Evolutionary conservation across 2,329 filamentous ascomycete species (phyloP).

Genomic region (Ascochyta koolunga): DNA sequence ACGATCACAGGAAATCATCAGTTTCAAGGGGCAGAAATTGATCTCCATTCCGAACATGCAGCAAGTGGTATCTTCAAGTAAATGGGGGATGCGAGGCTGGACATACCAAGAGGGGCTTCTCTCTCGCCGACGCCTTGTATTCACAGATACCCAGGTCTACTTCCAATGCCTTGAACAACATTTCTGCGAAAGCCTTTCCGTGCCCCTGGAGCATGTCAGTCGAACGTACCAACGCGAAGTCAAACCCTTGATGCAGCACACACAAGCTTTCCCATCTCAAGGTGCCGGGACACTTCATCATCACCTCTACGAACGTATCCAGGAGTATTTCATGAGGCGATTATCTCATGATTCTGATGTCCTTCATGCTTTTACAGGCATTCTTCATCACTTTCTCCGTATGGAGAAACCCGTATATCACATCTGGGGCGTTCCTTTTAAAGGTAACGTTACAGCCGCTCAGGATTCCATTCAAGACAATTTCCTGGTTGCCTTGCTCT

Average conservation of each 20-base stretch:
- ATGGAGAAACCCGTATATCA: neutral
- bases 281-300: neutral
- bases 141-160: conserved; percentile 39
- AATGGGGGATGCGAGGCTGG: conserved; percentile 48
- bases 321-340: neutral
- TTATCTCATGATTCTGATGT: conserved; percentile 1
- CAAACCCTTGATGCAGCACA: neutral
- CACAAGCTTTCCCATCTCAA: neutral
- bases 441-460: neutral
- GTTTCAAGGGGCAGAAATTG: neutral
- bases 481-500: neutral
- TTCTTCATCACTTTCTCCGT: neutral
- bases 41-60: neutral
- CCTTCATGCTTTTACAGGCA: neutral
- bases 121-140: conserved; percentile 46
- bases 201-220: neutral
- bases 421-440: conserved; percentile 4
- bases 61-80: conserved; percentile 23
- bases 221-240: neutral
- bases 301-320: neutral
- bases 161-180: conserved; percentile 34
- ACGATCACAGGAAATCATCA: neutral
- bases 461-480: neutral
- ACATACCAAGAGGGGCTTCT: conserved; percentile 50
- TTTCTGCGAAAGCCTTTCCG: neutral